Percentiles rank a stretch among this genome's conserved stretches.
phyloP scores from a whole-genome alignment of 2,329 filamentous ascomycete genomes.

The Pestalotiopsis sp. region DNA sequence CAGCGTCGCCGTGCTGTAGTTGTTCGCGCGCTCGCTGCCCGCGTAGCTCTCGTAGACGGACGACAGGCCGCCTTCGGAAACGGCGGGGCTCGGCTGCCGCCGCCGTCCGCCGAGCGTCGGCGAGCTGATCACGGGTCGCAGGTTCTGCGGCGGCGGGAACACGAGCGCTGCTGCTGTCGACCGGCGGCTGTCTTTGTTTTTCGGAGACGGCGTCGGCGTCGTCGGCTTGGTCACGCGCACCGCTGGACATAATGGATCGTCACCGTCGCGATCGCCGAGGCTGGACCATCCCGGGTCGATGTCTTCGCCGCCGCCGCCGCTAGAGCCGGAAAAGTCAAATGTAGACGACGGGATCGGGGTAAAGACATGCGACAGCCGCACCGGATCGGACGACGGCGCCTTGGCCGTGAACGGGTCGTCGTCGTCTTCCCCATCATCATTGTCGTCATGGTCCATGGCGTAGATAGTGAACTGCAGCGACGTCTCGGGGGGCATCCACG shows the following conservation, averaged over 20 bases:
- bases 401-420: constrained; percentile 27
- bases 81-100: constrained; percentile 19
- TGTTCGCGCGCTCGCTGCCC: constrained; percentile 15
- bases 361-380: constrained; percentile 29
- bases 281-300: not conserved
- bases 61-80: constrained; percentile 29
- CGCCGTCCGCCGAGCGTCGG: constrained; percentile 19
- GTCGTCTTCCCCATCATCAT: constrained; percentile 15
- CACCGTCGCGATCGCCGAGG: not conserved
- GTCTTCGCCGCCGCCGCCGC: not conserved
- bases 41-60: constrained; percentile 32
- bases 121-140: constrained; percentile 23
- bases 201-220: constrained; percentile 24
- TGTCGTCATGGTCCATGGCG: not conserved
- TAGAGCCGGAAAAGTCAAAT: not conserved
- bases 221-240: constrained; percentile 8
- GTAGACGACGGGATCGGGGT: constrained; percentile 21
- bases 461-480: constrained; percentile 18
- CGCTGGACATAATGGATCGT: not conserved
- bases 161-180: not conserved
- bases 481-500: constrained; percentile 7
- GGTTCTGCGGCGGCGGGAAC: constrained; percentile 23
- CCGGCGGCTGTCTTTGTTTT: not conserved
- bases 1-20: constrained; percentile 13
- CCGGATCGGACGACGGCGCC: constrained; percentile 14